Evolutionary conservation across 805 yeast genomes (phyloP), one percentile per base, ranked within the genome.

Genomic region (Wickerhamiella nectarea): DNA sequence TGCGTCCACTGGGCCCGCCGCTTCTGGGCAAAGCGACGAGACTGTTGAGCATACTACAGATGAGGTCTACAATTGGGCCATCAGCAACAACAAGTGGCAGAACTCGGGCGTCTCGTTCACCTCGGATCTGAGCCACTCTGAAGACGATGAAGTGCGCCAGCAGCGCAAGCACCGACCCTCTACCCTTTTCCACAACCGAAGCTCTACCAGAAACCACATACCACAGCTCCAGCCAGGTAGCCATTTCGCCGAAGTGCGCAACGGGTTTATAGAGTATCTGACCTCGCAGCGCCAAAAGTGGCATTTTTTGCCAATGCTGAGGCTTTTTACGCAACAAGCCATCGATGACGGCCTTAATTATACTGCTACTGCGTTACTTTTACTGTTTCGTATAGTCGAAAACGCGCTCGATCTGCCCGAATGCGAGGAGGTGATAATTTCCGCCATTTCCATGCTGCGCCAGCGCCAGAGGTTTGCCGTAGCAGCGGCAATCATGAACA

Each of bases 401-500:
- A 31, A 25, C 8, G 35, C 48, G n/a, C 11, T 34, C 11, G 37
- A 38, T 5, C 33, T 36, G 9, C 41, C 47, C 26, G 33, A 48
- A 15, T 34, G 37, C 9, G 43, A 38, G n/a, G 56, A 48, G 21
- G 43, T 48, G 10, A 26, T 52, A 3, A 34, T 47, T n/a, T 46
- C 48, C 10, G 47, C 51, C 11, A 45, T 52, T 10, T 42, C 28
- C 17, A 34, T 31, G 11, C 34, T 54, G 43, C 48, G 48, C 7
- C 17, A 46, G 4, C 36, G 39, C 18, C 36, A 46, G 8, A 22
- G 44, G 29, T 80, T 78, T 60, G 69, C 69, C 0, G 65, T 68
- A n/a, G 75, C 81, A 6, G 76, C 80, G 5, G 66, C 69, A 41
- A 65, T 82, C 7, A 58, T 76, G 42, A 34, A 34, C 28, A 26